Base-by-base conservation (phyloP, 1,284 basidiomycete species). In the Phenoliferia sp. region DNA sequence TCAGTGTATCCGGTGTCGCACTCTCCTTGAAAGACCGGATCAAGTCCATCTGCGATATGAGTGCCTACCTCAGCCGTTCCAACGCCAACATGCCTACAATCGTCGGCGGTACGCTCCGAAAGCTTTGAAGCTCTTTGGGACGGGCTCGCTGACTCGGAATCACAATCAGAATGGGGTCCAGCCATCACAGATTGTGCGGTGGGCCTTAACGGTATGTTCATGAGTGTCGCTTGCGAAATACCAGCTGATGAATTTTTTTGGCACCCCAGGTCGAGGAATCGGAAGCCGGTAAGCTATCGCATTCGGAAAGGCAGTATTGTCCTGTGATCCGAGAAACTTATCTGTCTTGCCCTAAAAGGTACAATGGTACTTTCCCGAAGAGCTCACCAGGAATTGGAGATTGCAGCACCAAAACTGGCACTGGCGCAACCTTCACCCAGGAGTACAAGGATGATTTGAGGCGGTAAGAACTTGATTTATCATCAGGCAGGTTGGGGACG, bases 371-470 rank as follows among this genome's bases (percentile, higher is more conserved):
- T 39, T 56, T 19, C 55, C 55, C 34, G 12, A n/a, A n/a, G n/a
- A 57, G 56, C n/a, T 54, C 50, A 9, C 7, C 50, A 9, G 10
- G 15, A 9, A 9, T 90, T 56, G 92, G 90, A 58, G 88, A 84
- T 74, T 98, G 94, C 81, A 76, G 72, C 0, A 87, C 85, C 35
- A 80, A 86, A 74, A 89, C 90, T 0, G 94, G 94, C 35, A 83
- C 82, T 48, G 88, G 85, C 3, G 84, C 84, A 10, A 81, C 83
- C n/a, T 96, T 94, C 80, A 90, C 86, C 75, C 79, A 84, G 28
- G 83, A 82, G 67, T 96, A 92, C 84, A 95, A 93, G 84, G 85
- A 83, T 1, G 91, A 90, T 83, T 80, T 97, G 65, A 81, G 90
- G 61, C 83, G 29, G 50, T 54, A 28, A 26, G 50, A n/a, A 7